These are phyloP conservation scores for Ophiostoma perfectum DNA, from an alignment of 2,329 filamentous ascomycete species.

Conservation along the genomic window DNA sequence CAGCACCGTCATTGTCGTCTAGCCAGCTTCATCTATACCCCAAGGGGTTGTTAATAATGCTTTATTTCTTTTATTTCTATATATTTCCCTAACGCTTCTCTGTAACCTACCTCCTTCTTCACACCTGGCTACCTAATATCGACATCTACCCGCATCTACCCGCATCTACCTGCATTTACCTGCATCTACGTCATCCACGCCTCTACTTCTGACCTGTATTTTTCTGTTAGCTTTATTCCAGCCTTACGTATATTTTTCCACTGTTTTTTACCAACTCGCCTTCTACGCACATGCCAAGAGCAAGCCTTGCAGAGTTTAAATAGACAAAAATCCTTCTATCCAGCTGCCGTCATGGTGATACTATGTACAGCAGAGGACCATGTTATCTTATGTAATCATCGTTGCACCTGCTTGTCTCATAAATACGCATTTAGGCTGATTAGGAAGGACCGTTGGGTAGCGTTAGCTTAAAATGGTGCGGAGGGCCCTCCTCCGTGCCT, in stretches of 20 bases:
- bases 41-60: conserved; percentile 4
- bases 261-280: too few relatives aligned
- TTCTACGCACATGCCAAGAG: too few relatives aligned
- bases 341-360: too few relatives aligned
- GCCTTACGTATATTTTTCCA: too few relatives aligned
- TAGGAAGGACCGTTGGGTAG: not conserved
- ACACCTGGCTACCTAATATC: not conserved
- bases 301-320: too few relatives aligned
- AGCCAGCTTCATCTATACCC: not conserved
- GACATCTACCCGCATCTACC: too few relatives aligned
- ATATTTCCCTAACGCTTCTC: not conserved
- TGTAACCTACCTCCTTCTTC: not conserved
- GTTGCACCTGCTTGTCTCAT: not conserved
- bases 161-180: too few relatives aligned
- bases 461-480: not conserved
- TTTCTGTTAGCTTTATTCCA: too few relatives aligned
- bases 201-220: too few relatives aligned
- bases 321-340: too few relatives aligned
- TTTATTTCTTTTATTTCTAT: not conserved
- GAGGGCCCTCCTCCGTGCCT: conserved; percentile 3
- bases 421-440: not conserved
- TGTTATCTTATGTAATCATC: not conserved
- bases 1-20: not conserved
- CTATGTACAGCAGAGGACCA: not conserved
- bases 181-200: too few relatives aligned